phyloP scores from a whole-genome alignment of 2,329 filamentous ascomycete species.

The Microsporum ferrugineum region DNA sequence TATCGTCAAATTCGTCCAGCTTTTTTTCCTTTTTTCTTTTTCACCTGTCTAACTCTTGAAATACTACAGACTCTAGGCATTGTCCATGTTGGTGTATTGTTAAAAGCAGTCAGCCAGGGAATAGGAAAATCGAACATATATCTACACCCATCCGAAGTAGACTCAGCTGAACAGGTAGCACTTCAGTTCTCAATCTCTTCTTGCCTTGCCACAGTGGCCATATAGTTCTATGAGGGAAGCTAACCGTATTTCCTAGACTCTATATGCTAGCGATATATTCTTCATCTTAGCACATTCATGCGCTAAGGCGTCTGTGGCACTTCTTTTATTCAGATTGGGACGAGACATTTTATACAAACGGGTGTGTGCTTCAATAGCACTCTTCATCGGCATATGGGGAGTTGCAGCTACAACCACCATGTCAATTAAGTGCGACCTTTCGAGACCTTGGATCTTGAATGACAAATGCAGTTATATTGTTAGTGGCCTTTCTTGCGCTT shows the following conservation, averaged over 20 bases:
- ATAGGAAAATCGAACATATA: slow-evolving; percentile 7
- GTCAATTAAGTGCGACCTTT: slow-evolving; percentile 13
- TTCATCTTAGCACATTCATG: slow-evolving; percentile 20
- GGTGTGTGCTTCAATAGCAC: slow-evolving; percentile 11
- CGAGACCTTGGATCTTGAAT: slow-evolving; percentile 6
- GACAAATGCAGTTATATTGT: slow-evolving; percentile 8
- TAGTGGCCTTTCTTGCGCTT: not conserved
- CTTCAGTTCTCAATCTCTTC: not conserved
- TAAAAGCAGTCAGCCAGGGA: slow-evolving; percentile 7
- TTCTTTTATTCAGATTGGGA: slow-evolving; percentile 21
- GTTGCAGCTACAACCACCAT: slow-evolving; percentile 17
- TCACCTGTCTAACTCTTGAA: not conserved
- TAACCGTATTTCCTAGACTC: not conserved
- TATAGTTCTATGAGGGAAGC: not conserved
- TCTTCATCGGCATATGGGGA: slow-evolving; percentile 14
- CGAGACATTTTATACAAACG: slow-evolving; percentile 13
- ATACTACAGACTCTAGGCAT: slow-evolving; percentile 5
- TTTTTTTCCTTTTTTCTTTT: not conserved
- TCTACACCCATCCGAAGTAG: not conserved
- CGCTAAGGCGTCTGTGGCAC: slow-evolving; percentile 21
- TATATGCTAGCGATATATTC: slow-evolving; percentile 12
- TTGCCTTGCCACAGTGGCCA: not conserved
- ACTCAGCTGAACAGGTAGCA: slow-evolving; percentile 6
- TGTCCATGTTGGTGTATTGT: slow-evolving; percentile 7
- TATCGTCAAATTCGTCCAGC: not conserved